phyloP scores from a whole-genome alignment of 805 yeast species.

The Candida xyloterini region DNA sequence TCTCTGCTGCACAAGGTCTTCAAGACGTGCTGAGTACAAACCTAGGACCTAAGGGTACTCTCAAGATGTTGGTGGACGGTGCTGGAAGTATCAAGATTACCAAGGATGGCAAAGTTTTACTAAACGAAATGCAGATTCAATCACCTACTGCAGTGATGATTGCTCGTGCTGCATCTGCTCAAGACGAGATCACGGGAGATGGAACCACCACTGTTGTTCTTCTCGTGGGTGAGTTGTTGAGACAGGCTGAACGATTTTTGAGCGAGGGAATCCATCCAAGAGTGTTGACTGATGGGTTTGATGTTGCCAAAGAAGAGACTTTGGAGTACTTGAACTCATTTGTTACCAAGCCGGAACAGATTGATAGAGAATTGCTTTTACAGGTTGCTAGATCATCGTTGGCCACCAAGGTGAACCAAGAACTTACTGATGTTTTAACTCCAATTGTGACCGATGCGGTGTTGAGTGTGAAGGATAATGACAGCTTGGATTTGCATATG shows the following conservation, averaged over 20 bases:
- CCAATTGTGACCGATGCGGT: constrained; percentile 98
- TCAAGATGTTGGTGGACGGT: constrained; percentile 96
- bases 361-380: constrained; percentile 82
- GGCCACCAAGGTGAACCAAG: constrained; percentile 78
- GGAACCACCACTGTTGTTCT: constrained; percentile 96
- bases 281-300: constrained; percentile 92
- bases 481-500: constrained; percentile 85
- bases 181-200: constrained; percentile 98
- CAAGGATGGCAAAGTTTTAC: constrained; percentile 91
- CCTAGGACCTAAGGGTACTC: constrained; percentile 94
- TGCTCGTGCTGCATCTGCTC: constrained; percentile 97
- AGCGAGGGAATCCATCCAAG: constrained; percentile 96
- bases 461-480: constrained; percentile 59
- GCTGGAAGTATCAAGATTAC: constrained; percentile 93
- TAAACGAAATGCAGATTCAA: constrained; percentile 95
- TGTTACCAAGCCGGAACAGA: constrained; percentile 48
- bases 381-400: constrained; percentile 91
- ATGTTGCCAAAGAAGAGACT: constrained; percentile 75
- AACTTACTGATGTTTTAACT: constrained; percentile 74
- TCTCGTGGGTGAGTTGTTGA: constrained; percentile 89
- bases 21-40: constrained; percentile 90
- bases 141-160: constrained; percentile 87
- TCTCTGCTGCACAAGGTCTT: constrained; percentile 93
- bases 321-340: constrained; percentile 67
- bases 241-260: constrained; percentile 89